Conservation (phyloP, 2,329 filamentous ascomycete genomes). For the Ophioceras dolichostomum region DNA sequence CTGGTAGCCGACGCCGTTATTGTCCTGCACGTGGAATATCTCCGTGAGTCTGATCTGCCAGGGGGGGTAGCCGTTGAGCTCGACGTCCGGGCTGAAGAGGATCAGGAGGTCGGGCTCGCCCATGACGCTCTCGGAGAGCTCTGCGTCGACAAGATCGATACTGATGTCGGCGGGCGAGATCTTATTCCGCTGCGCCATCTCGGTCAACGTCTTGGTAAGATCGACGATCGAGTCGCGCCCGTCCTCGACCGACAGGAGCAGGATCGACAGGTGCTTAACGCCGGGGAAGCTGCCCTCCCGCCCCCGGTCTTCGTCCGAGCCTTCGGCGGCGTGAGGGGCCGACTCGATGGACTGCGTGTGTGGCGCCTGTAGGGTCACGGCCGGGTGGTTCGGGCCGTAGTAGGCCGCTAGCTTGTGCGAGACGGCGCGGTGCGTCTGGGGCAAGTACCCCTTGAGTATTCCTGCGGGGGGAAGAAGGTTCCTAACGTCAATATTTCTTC, state of each 20-base stretch:
- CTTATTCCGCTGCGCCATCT: constrained; percentile 89
- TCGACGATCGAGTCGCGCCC: constrained; percentile 91
- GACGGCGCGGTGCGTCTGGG: constrained; percentile 71
- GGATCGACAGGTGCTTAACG: constrained; percentile 36
- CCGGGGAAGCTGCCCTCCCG: constrained; percentile 8
- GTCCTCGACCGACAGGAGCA: constrained; percentile 79
- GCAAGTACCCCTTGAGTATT: constrained; percentile 77
- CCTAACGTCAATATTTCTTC: too few relatives aligned
- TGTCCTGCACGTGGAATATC: constrained; percentile 72
- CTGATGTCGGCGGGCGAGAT: constrained; percentile 72
- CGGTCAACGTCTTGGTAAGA: constrained; percentile 81
- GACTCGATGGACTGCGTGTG: constrained; percentile 49
- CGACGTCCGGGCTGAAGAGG: constrained; percentile 72
- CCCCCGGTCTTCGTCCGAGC: constrained; percentile 25
- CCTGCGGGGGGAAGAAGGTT: constrained; percentile 35
- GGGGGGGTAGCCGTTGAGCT: constrained; percentile 83
- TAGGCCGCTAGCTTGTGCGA: constrained; percentile 73
- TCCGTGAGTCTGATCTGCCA: constrained; percentile 95
- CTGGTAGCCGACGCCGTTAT: constrained; percentile 81
- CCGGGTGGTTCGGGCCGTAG: constrained; percentile 65
- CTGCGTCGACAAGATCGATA: constrained; percentile 75
- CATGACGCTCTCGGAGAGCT: constrained; percentile 70
- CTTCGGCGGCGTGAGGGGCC: constrained; percentile 27
- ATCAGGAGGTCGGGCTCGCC: constrained; percentile 82
- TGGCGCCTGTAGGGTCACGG: constrained; percentile 60